Conservation (phyloP, 768 basidiomycete species). For the Tulasnella sp. region DNA sequence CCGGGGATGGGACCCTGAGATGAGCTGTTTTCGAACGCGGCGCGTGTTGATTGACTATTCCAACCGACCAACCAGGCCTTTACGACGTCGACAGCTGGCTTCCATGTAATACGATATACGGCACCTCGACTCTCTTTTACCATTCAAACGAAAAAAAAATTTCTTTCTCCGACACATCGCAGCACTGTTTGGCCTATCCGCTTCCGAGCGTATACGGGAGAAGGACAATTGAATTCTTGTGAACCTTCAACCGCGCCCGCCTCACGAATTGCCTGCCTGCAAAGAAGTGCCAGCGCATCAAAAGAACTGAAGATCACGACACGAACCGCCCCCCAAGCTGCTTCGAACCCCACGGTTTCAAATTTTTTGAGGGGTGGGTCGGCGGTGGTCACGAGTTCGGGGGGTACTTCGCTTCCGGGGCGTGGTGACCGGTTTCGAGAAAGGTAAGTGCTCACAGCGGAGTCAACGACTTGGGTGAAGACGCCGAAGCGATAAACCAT, state of each 20-base stretch:
- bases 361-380: neutral
- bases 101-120: neutral
- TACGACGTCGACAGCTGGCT: neutral
- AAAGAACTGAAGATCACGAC: neutral
- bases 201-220: neutral
- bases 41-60: neutral
- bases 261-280: neutral
- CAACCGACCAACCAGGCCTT: neutral
- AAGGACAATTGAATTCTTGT: neutral
- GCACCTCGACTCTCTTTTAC: neutral
- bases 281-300: neutral
- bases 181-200: neutral
- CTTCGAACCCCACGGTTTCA: neutral
- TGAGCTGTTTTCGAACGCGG: neutral
- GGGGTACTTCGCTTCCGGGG: neutral
- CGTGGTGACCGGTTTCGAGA: no score
- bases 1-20: neutral
- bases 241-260: neutral
- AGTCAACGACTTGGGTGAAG: neutral
- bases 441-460: neutral
- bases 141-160: neutral
- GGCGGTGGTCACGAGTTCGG: neutral
- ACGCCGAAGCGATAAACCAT: neutral
- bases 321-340: neutral
- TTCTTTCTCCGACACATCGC: neutral